Conservation (phyloP, 2,329 filamentous ascomycete species). For the Fusarium napiforme region DNA sequence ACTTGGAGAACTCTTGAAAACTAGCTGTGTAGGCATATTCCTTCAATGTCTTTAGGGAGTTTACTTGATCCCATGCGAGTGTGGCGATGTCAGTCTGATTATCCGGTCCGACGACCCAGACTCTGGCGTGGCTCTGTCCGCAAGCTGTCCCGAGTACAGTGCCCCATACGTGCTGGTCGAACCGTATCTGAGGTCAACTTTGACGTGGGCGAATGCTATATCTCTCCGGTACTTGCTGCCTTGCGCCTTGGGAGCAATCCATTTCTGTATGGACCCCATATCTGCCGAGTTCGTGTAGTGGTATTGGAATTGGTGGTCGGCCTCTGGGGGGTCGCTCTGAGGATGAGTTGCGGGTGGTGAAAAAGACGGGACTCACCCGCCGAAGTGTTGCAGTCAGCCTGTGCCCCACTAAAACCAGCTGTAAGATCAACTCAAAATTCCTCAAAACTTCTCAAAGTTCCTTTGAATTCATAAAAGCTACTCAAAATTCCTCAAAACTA, state of each 20-base stretch:
- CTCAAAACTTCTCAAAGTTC: too few species aligned
- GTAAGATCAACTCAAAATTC: too few species aligned
- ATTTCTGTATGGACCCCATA: not conserved
- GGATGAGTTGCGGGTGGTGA: too few species aligned
- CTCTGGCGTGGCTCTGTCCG: not conserved
- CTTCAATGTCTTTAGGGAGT: not conserved
- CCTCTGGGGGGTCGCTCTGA: too few species aligned
- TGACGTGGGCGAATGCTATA: not conserved
- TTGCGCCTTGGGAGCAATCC: not conserved
- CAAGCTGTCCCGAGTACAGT: not conserved
- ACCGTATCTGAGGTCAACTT: not conserved
- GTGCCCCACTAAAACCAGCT: too few species aligned
- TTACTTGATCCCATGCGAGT: not conserved
- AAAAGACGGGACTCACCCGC: too few species aligned
- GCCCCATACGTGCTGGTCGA: not conserved
- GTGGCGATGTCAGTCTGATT: not conserved
- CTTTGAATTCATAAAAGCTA: not conserved
- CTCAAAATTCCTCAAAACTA: not conserved
- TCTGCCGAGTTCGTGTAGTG: too few species aligned
- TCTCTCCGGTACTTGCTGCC: not conserved
- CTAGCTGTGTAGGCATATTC: not conserved
- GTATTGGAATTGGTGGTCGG: too few species aligned
- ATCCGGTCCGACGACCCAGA: not conserved
- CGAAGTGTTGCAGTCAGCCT: too few species aligned
- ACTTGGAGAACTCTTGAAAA: not conserved